Percentiles rank a stretch among this genome's conserved stretches.
These are phyloP conservation scores for Polyplosphaeria fusca DNA, from an alignment of 495 filamentous ascomycete species.

Conservation along the genomic window DNA sequence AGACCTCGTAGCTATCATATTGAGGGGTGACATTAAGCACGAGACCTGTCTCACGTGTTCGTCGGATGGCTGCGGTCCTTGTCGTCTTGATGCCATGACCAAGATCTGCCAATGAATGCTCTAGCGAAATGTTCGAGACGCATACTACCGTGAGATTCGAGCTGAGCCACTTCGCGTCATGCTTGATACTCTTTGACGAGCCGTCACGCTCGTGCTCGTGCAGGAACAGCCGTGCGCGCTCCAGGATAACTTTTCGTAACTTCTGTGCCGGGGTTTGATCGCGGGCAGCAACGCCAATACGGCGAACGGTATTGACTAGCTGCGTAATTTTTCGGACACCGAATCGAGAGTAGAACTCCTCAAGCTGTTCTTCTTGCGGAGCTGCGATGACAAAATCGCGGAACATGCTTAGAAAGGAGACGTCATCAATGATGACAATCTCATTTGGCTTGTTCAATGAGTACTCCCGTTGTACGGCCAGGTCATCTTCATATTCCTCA, in stretches of 20 bases:
- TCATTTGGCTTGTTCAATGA: slow-evolving; percentile 64
- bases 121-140: slow-evolving; percentile 66
- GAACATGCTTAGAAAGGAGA: slow-evolving; percentile 79
- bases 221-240: slow-evolving; percentile 83
- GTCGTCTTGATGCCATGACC: slow-evolving; percentile 39
- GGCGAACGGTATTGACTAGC: slow-evolving; percentile 59
- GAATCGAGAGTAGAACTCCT: slow-evolving; percentile 73
- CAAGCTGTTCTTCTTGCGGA: slow-evolving; percentile 81
- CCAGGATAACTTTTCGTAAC: slow-evolving; percentile 74
- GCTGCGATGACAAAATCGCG: slow-evolving; percentile 74
- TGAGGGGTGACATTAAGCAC: slow-evolving; percentile 60
- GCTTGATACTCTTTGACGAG: slow-evolving; percentile 56
- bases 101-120: slow-evolving; percentile 66
- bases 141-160: slow-evolving; percentile 74
- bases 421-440: slow-evolving; percentile 82
- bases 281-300: slow-evolving; percentile 50
- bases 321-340: slow-evolving; percentile 57
- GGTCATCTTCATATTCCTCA: slow-evolving; percentile 61
- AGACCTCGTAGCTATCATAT: slow-evolving; percentile 84
- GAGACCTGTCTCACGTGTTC: slow-evolving; percentile 55
- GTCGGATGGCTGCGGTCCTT: slow-evolving; percentile 55
- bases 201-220: slow-evolving; percentile 63
- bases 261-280: slow-evolving; percentile 55
- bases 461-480: slow-evolving; percentile 72
- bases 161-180: slow-evolving; percentile 85